Evolutionary conservation across 306 rosid genomes (phyloP).

Genomic region (Rosa rugosa): DNA sequence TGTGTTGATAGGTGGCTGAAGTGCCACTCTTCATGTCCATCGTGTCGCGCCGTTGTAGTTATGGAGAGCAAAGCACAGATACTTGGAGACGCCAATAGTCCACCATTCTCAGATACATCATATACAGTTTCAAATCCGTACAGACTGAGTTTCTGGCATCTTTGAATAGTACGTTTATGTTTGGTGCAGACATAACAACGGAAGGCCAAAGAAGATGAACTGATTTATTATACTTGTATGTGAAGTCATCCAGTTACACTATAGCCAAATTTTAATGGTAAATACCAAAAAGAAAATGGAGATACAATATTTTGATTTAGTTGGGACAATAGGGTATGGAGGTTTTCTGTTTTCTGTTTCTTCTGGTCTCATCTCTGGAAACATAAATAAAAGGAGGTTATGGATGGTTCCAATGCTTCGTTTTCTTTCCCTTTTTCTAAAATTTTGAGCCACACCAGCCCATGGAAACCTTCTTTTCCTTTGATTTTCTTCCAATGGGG

Average conservation of each 20-base stretch:
- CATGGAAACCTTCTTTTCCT: not conserved
- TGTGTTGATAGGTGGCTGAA: slow-evolving; percentile 27
- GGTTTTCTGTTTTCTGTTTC: not conserved
- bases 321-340: not conserved
- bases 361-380: not conserved
- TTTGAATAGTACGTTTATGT: not conserved
- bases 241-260: not conserved
- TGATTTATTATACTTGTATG: not conserved
- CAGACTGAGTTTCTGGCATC: not conserved
- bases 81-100: no score
- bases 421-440: not conserved
- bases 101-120: not conserved
- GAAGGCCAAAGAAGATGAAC: not conserved
- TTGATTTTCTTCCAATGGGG: not conserved
- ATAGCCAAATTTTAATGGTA: not conserved
- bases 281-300: not conserved
- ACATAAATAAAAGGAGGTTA: not conserved
- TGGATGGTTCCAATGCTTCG: not conserved
- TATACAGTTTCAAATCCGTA: not conserved
- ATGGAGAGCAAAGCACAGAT: not conserved
- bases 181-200: not conserved
- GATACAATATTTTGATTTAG: not conserved
- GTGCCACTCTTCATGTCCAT: slow-evolving; percentile 28
- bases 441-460: not conserved
- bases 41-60: slow-evolving; percentile 8